phyloP scores from a whole-genome alignment of 306 rosid genomes.

The Aeschynomene evenia region DNA sequence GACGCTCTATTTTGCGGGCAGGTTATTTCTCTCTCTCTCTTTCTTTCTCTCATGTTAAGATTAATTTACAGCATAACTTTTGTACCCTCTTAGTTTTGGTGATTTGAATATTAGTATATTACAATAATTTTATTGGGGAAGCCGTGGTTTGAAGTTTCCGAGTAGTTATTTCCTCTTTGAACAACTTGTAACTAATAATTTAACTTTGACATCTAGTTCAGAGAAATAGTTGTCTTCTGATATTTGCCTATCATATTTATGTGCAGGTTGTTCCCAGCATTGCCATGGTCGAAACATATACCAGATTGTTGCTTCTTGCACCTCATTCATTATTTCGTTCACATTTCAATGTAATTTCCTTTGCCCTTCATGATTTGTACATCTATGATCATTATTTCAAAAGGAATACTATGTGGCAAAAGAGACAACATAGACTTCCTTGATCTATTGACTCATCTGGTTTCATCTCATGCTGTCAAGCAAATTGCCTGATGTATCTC shows the following conservation, averaged over 20 bases:
- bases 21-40: conserved; percentile 40
- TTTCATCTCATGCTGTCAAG: conserved; percentile 9
- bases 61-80: background rate
- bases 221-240: conserved; percentile 22
- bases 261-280: conserved; percentile 90
- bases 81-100: background rate
- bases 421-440: background rate
- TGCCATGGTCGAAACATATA: conserved; percentile 95
- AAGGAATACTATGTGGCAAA: conserved; percentile 4
- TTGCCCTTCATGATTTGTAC: background rate
- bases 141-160: background rate
- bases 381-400: background rate
- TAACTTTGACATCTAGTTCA: conserved; percentile 17
- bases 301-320: conserved; percentile 79
- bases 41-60: background rate
- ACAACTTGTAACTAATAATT: conserved; percentile 10
- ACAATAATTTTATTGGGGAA: conserved; percentile 13
- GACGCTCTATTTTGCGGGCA: conserved; percentile 80
- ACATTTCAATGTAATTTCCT: conserved; percentile 73
- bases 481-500: conserved; percentile 14
- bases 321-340: conserved; percentile 92
- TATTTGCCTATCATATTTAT: conserved; percentile 26
- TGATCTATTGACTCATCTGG: conserved; percentile 21
- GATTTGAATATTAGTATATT: conserved; percentile 2
- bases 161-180: conserved; percentile 21